Base-by-base conservation (phyloP, 495 filamentous ascomycete genomes). In the Talaromyces proteolyticus region DNA sequence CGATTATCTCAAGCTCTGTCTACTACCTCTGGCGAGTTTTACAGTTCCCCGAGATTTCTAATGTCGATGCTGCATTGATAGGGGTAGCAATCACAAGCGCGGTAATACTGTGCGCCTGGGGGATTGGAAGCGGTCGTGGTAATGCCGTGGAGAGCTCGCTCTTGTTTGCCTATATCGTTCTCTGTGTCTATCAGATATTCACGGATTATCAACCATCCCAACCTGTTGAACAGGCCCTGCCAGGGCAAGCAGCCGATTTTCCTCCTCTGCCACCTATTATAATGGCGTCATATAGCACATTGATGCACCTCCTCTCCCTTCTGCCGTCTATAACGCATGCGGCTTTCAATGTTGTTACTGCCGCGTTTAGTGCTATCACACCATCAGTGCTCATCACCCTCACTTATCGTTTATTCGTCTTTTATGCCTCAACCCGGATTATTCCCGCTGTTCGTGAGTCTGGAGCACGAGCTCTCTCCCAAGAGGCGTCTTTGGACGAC, bases 101-200 rank as follows among this genome's bases (percentile, higher is more conserved):
- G 20, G 80, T 95, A 42, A 94, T 96, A 61, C 73, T 98, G 24
- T 90, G 90, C 60, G 87, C 88, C 11, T 96, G 88, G 82, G 93
- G 93, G 34, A 98, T 96, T 59, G 88, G 87, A 52, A 93, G 87
- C 56, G 93, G 93, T 7, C 85, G 91, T 57, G 93, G 93, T 44
- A 98, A 96, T 60, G 88, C 91, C 3, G 89, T 98, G 34, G 93
- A 98, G 68, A 94, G 88, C 58, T 96, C 91, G 14, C 76, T 98
- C 18, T 80, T 98, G 26, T 96, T 98, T 62, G 92, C 93, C 60
- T 98, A 98, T 66, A 81, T 96, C 48, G 91, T 95, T 11, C 83
- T 98, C 53, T 96, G 91, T 74, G 86, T 96, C 62, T 98, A 98
- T 66, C 93, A 98, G 66, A 96, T 96, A 60, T 98, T 98, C 69